A percentile compares a stretch with the other conserved stretches of the same genome.
These are phyloP conservation scores for Candida taoyuanica DNA, from an alignment of 805 yeast species.

Conservation along the genomic window DNA sequence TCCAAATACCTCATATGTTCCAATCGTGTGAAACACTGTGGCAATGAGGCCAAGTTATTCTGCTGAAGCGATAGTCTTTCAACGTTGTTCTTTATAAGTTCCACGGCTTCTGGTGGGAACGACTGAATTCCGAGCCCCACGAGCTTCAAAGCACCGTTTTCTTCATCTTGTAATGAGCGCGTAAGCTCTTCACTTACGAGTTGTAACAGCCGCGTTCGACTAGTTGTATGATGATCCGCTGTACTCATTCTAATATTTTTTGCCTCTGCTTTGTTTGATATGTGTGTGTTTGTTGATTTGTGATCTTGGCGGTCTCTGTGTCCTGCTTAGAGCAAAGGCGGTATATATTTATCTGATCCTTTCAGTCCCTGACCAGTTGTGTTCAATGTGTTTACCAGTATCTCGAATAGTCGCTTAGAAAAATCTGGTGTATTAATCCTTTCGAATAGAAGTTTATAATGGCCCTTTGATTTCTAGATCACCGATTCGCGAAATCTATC, in stretches of 20 bases:
- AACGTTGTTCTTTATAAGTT: slow-evolving; percentile 32
- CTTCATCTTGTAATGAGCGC: slow-evolving; percentile 14
- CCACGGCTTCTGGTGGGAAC: slow-evolving; percentile 36
- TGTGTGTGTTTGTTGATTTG: background rate
- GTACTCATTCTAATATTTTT: slow-evolving; percentile 25
- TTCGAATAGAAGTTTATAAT: no score
- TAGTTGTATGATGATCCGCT: slow-evolving; percentile 7
- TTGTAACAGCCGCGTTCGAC: slow-evolving; percentile 22
- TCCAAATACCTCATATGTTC: slow-evolving; percentile 54
- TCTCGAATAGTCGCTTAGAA: no score
- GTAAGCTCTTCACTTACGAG: slow-evolving; percentile 25
- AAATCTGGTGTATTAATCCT: no score
- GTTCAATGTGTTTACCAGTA: no score
- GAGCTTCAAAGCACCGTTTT: slow-evolving; percentile 32
- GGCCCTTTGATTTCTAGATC: no score
- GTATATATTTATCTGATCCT: no score
- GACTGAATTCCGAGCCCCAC: slow-evolving; percentile 35
- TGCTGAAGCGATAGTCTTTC: slow-evolving; percentile 51
- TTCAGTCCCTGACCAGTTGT: background rate
- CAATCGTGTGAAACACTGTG: slow-evolving; percentile 41
- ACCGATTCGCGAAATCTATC: no score
- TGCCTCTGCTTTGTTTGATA: background rate
- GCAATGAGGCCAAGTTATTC: slow-evolving; percentile 45
- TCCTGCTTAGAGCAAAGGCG: no score
- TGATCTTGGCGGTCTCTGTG: background rate